phyloP scores from a whole-genome alignment of 805 yeast genomes.

The Spathaspora arborariae region DNA sequence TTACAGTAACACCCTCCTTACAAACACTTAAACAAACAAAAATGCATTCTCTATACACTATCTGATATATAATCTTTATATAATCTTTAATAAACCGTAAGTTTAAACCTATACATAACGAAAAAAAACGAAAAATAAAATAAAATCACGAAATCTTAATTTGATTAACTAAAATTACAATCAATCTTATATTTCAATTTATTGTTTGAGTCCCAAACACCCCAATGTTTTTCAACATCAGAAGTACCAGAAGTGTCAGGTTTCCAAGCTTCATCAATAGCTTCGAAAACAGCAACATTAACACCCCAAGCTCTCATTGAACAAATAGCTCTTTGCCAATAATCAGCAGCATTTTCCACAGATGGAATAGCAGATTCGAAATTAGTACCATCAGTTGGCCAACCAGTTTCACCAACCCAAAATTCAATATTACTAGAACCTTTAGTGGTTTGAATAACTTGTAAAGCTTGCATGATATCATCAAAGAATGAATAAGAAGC shows the following conservation, averaged over 20 bases:
- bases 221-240: conserved; percentile 93
- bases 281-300: conserved; percentile 90
- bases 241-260: conserved; percentile 83
- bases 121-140: not conserved
- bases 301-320: conserved; percentile 96
- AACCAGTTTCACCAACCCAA: conserved; percentile 98
- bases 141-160: not conserved
- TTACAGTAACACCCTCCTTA: too few relatives aligned
- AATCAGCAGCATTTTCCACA: conserved; percentile 67
- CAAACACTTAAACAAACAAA: not conserved
- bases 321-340: conserved; percentile 88
- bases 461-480: conserved; percentile 97
- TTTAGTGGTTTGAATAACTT: conserved; percentile 78
- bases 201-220: conserved; percentile 64
- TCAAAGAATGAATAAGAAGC: conserved; percentile 91
- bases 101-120: too few relatives aligned
- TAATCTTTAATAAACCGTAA: not conserved
- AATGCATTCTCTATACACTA: not conserved
- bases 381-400: conserved; percentile 86
- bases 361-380: conserved; percentile 67
- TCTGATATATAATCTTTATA: not conserved
- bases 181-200: conserved; percentile 34
- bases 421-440: conserved; percentile 82
- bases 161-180: conserved; percentile 23
- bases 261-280: conserved; percentile 95